These are phyloP conservation scores for Rhipidocladum racemiflorum DNA, from an alignment of 176 grass and related monocot species.

Conservation along the genomic window DNA sequence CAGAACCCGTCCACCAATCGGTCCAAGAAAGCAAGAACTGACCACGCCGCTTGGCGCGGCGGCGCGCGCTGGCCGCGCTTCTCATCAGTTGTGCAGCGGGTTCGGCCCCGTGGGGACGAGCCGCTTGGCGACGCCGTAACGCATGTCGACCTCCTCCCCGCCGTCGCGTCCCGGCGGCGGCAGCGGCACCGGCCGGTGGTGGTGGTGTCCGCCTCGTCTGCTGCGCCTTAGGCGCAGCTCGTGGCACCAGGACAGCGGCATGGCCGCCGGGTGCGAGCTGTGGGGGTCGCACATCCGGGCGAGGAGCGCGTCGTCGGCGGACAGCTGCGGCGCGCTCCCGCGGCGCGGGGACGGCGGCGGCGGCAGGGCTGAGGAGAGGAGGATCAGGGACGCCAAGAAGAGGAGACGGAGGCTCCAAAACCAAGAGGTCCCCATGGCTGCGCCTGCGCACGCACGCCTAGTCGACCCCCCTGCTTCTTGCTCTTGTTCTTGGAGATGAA, in stretches of 20 bases:
- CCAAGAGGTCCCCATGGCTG: constrained; percentile 46
- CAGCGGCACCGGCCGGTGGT: constrained; percentile 9
- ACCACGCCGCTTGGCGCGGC: constrained; percentile 12
- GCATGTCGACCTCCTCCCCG: constrained; percentile 60
- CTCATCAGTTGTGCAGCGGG: constrained; percentile 80
- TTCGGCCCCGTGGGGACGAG: constrained; percentile 82
- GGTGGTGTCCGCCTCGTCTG: not conserved
- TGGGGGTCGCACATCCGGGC: constrained; percentile 39
- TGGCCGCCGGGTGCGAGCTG: not conserved
- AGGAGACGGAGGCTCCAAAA: constrained; percentile 28
- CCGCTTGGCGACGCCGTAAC: constrained; percentile 74
- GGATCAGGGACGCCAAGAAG: constrained; percentile 46
- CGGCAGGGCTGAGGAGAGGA: constrained; percentile 30
- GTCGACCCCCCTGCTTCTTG: not conserved
- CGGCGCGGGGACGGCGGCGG: not conserved
- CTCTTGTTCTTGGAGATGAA: not conserved
- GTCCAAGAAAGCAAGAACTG: constrained; percentile 50
- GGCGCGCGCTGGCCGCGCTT: not conserved
- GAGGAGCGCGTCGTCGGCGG: constrained; percentile 33
- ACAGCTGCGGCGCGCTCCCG: not conserved
- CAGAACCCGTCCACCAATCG: constrained; percentile 6
- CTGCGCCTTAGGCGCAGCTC: constrained; percentile 24
- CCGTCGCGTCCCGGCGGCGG: constrained; percentile 42
- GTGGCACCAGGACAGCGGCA: constrained; percentile 44
- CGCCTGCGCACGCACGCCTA: not conserved